These are phyloP conservation scores for Boeremia lycopersici DNA, from an alignment of 2,329 filamentous ascomycete genomes.

Conservation along the genomic window DNA sequence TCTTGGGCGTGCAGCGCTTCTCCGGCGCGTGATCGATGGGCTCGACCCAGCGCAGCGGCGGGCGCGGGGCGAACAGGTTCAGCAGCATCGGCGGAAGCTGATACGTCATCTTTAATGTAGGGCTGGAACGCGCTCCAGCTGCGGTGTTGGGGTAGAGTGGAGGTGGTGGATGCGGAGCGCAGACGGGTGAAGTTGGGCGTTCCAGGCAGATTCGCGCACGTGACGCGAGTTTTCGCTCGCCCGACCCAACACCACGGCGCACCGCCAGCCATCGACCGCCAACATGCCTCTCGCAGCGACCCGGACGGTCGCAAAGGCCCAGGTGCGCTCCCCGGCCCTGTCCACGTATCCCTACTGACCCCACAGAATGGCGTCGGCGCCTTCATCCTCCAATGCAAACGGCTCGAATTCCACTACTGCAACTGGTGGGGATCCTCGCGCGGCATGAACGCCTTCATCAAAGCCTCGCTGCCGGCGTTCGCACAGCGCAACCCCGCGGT, in stretches of 20 bases:
- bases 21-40: conserved; percentile 83
- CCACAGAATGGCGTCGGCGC: conserved; percentile 70
- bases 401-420: conserved; percentile 95
- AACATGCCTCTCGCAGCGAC: conserved; percentile 58
- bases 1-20: conserved; percentile 74
- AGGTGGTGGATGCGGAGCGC: conserved; percentile 26
- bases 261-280: conserved; percentile 23
- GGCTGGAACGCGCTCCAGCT: conserved; percentile 45
- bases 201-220: conserved; percentile 31
- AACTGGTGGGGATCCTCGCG: conserved; percentile 91
- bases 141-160: conserved; percentile 10
- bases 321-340: conserved; percentile 51
- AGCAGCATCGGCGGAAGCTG: conserved; percentile 92
- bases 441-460: conserved; percentile 93
- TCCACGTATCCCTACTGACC: neutral
- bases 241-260: neutral
- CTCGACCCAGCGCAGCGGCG: conserved; percentile 86
- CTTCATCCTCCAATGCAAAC: conserved; percentile 97
- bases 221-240: conserved; percentile 22
- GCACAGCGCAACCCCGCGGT: conserved; percentile 82
- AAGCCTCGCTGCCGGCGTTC: conserved; percentile 75
- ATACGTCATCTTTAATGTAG: conserved; percentile 77
- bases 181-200: neutral
- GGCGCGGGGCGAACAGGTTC: conserved; percentile 92
- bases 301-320: conserved; percentile 60